Conservation (phyloP, 495 filamentous ascomycete genomes). For the Tetracladium marchalianum region DNA sequence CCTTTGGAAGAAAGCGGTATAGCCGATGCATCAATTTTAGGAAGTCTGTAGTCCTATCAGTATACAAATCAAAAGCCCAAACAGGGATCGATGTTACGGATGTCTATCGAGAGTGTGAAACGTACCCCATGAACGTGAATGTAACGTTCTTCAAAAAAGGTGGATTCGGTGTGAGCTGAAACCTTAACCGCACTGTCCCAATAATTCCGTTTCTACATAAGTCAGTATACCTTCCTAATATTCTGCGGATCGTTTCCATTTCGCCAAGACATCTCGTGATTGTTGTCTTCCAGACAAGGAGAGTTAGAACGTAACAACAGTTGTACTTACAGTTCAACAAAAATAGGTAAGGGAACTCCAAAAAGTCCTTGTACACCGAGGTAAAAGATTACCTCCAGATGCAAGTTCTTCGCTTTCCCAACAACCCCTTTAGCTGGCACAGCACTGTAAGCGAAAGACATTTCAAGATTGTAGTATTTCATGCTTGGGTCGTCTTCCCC, state of each 20-base stretch:
- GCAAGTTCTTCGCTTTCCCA: conserved; percentile 38
- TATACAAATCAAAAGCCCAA: too few species aligned
- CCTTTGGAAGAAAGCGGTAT: conserved; percentile 35
- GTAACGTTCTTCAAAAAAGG: conserved; percentile 43
- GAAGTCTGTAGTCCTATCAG: too few species aligned
- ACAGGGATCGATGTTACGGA: too few species aligned
- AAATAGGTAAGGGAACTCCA: conserved; percentile 25
- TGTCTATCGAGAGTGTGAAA: too few species aligned
- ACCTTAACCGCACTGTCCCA: conserved; percentile 34
- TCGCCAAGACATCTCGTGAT: too few species aligned
- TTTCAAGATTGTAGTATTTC: conserved; percentile 30
- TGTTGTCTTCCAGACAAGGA: too few species aligned
- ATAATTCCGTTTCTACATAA: conserved; percentile 30
- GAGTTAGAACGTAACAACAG: too few species aligned
- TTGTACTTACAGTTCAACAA: conserved; percentile 31
- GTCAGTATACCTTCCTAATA: too few species aligned
- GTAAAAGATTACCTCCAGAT: conserved; percentile 41
- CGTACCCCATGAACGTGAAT: conserved; percentile 44
- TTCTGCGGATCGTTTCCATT: too few species aligned
- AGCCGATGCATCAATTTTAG: conserved; percentile 39
- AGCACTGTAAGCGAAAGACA: conserved; percentile 41
- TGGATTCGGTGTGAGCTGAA: conserved; percentile 43
- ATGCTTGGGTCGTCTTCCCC: conserved; percentile 21
- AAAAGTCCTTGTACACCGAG: conserved; percentile 16
- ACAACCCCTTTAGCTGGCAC: conserved; percentile 27